Conservation (phyloP, 1,284 basidiomycete species). For the Sporisorium reilianum region DNA sequence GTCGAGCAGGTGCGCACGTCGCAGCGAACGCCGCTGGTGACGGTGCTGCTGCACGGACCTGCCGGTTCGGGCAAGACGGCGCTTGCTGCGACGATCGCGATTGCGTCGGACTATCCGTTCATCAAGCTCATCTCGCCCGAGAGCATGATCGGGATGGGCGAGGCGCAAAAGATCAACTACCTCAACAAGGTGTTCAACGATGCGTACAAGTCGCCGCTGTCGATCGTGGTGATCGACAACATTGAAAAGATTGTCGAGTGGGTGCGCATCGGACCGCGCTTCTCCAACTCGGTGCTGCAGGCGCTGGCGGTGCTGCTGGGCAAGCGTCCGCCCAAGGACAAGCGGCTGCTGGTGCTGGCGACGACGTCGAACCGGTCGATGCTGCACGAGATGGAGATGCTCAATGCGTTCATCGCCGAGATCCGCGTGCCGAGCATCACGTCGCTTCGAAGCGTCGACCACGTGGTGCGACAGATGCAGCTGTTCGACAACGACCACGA, state of each 20-base stretch:
- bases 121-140: conserved; percentile 98
- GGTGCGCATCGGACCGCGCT: conserved; percentile 96
- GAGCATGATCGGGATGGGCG: conserved; percentile 94
- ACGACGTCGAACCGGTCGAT: conserved; percentile 90
- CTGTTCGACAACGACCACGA: conserved; percentile 78
- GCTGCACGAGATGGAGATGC: conserved; percentile 88
- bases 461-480: conserved; percentile 84
- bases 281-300: conserved; percentile 94
- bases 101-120: conserved; percentile 93
- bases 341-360: conserved; percentile 89
- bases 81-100: conserved; percentile 92
- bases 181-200: conserved; percentile 95
- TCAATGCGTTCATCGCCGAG: conserved; percentile 89
- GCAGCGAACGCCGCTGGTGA: conserved; percentile 90
- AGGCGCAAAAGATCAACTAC: conserved; percentile 88
- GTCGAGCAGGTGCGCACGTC: conserved; percentile 95
- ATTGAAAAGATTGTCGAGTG: conserved; percentile 73
- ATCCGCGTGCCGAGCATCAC: conserved; percentile 86
- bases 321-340: conserved; percentile 93
- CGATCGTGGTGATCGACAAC: conserved; percentile 92
- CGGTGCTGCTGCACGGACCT: conserved; percentile 86
- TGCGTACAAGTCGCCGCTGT: conserved; percentile 96
- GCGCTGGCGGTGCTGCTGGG: conserved; percentile 88
- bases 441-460: conserved; percentile 79
- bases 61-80: conserved; percentile 95